Conservation (phyloP, 345 rosid genomes). For the Populus simonii region DNA sequence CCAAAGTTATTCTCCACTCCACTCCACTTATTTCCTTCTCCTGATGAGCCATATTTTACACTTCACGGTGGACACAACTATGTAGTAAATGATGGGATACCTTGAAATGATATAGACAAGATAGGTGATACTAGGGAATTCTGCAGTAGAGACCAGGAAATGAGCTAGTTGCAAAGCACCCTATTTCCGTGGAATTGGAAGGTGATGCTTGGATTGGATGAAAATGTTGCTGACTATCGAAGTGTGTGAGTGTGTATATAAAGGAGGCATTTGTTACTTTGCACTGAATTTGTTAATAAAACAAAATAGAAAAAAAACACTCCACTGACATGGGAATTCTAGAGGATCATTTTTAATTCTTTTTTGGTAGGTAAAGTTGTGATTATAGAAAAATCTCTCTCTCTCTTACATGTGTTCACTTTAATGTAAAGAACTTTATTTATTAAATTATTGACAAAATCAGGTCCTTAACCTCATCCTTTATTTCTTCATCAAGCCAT, state of each 20-base stretch:
- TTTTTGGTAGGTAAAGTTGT: slow-evolving; percentile 25
- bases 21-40: slow-evolving; percentile 22
- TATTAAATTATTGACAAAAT: background rate
- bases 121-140: background rate
- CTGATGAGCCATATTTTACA: slow-evolving; percentile 21
- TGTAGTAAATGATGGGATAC: background rate
- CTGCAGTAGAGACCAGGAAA: background rate
- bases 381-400: background rate
- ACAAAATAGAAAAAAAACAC: too few species aligned
- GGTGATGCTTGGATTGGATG: background rate
- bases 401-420: background rate
- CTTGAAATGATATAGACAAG: background rate
- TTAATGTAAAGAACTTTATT: background rate
- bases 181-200: slow-evolving; percentile 16
- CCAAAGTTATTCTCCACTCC: slow-evolving; percentile 48
- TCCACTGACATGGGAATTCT: slow-evolving; percentile 7
- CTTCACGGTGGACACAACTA: background rate
- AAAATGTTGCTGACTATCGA: background rate
- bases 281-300: background rate
- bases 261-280: background rate
- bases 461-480: background rate
- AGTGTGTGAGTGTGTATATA: background rate
- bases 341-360: slow-evolving; percentile 7
- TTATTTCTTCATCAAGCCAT: background rate
- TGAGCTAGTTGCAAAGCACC: background rate